These are phyloP conservation scores for Corymbia maculata DNA, from an alignment of 345 rosid species.

Conservation along the genomic window DNA sequence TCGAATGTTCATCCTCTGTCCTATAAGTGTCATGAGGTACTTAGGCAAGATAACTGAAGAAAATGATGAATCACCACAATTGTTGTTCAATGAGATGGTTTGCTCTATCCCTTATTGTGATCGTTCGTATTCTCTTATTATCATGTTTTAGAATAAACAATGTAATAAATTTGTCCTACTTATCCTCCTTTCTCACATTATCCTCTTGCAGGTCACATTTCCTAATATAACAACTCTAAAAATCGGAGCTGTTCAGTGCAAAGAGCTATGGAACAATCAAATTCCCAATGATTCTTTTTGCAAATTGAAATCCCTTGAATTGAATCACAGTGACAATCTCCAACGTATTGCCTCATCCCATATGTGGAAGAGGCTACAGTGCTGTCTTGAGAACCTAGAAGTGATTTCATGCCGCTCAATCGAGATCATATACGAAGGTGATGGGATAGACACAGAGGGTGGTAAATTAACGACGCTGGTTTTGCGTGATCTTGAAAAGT, in stretches of 20 bases:
- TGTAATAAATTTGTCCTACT: too few species aligned
- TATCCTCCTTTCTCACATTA: too few species aligned
- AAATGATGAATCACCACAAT: not conserved
- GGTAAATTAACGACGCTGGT: rapidly evolving
- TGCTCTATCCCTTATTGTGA: rapidly evolving
- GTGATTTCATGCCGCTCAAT: not conserved
- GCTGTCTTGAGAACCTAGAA: rapidly evolving
- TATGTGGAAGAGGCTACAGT: rapidly evolving
- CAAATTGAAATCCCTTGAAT: rapidly evolving
- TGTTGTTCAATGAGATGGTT: not conserved
- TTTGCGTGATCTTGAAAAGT: too few species aligned
- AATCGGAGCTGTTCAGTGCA: rapidly evolving
- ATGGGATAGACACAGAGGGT: rapidly evolving
- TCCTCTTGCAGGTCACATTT: not conserved
- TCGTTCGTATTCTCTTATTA: rapidly evolving
- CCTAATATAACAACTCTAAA: rapidly evolving
- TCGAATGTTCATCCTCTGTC: not conserved
- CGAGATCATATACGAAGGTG: too few species aligned
- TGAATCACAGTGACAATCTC: rapidly evolving
- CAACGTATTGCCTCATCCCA: not conserved
- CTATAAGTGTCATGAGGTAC: not conserved
- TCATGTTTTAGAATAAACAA: not conserved
- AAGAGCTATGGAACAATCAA: too few species aligned
- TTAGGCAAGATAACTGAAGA: rapidly evolving
- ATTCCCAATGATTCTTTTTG: too few species aligned